Percentiles rank a stretch among this genome's conserved stretches.
Conservation (phyloP, 345 rosid species). For the Cardamine chenopodiifolia region DNA sequence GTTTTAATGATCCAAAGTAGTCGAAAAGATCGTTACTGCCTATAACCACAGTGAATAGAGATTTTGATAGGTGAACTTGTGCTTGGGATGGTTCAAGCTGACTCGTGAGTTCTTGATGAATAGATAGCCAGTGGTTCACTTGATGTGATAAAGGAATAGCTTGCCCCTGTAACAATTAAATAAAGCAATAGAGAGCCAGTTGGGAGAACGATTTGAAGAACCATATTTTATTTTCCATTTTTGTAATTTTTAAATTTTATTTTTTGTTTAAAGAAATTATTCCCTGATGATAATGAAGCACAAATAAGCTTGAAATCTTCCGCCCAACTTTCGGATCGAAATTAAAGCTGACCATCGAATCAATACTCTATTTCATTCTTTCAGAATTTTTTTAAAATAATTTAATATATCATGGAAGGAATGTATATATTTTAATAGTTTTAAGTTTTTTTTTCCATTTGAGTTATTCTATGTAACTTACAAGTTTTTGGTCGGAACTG, state of each 20-base stretch:
- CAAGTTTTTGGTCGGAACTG: background rate
- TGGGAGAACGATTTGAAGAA: too few species aligned
- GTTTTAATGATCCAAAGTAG: constrained; percentile 49
- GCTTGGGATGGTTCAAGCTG: constrained; percentile 44
- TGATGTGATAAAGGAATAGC: constrained; percentile 55
- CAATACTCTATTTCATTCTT: background rate
- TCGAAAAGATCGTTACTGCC: constrained; percentile 74
- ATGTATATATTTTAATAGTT: too few species aligned
- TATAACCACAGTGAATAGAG: constrained; percentile 53
- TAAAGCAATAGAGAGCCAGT: accelerated
- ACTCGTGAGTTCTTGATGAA: constrained; percentile 35
- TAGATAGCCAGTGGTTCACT: constrained; percentile 49
- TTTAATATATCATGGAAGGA: too few species aligned
- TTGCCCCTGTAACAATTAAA: constrained; percentile 40
- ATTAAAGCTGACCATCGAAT: background rate
- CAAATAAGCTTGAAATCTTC: too few species aligned
- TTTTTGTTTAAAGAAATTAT: too few species aligned
- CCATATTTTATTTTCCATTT: too few species aligned
- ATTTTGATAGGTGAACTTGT: constrained; percentile 48
- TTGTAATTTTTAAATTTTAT: too few species aligned
- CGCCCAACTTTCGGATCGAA: too few species aligned
- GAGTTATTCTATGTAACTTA: background rate
- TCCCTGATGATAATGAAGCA: too few species aligned
- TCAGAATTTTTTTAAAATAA: background rate
- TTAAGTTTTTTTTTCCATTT: too few species aligned